Base-by-base conservation (phyloP, 345 rosid species). In the Linum usitatissimum region DNA sequence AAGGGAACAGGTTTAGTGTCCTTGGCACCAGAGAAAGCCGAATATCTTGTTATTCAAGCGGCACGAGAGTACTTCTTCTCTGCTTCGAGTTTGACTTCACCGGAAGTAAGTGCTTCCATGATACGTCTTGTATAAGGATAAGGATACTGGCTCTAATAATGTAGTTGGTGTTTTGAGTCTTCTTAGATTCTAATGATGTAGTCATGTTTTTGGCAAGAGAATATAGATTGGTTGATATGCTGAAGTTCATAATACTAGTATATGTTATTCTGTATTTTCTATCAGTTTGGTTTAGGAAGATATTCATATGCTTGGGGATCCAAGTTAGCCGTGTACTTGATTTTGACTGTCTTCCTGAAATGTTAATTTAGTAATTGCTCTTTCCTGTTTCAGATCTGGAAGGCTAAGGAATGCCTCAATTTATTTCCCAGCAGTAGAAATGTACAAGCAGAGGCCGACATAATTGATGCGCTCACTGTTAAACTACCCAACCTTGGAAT, bases 401-500 rank as follows among this genome's bases (percentile, higher is more conserved):
- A 78, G 82, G 99, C 99, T 23, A 93, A 83, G 81, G 99, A 90
- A 75, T 93, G 97, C 76, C 79, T 93, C 57, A 83, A 74, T 75
- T 71, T 93, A 68, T 84, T 86, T 77, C 88, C 94, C 63, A 81
- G 71, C 64, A 90, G 95, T 85, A 84, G 85, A 67, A 76, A 68
- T 66, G 86, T 93, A 67, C 83, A 77, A 81, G 88, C 90, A 18
- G 99, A 90, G 82, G 81, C 85, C 58, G 95, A 87, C 75, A 66
- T 81, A 57, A 86, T 90, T 36, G 90, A 87, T 64, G 97, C 93
- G 64, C 79, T 93, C 64, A 90, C 97, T 53, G 82, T 77, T 65
- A 87, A 87, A 70, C 99, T 93, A 66, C 96, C 97, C 66, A 80
- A 79, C 70, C 91, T 93, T 75, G 99, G 99, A 64, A 90, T 93